phyloP scores from a whole-genome alignment of 768 basidiomycete genomes.

The Chalciporus pseudorubinellus region DNA sequence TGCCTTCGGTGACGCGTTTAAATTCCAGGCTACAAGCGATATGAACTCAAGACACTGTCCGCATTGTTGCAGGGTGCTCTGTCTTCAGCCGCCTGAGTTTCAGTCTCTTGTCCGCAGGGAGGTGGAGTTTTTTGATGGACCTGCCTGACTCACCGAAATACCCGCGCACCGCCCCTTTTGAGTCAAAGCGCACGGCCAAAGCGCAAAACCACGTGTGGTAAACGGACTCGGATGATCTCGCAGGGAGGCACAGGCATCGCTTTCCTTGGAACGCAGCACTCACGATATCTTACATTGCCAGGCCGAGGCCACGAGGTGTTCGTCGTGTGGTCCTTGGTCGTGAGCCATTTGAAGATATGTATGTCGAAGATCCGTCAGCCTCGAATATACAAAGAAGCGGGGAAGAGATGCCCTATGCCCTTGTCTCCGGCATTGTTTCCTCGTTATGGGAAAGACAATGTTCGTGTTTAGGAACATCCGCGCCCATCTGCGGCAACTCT shows the following conservation, averaged over 20 bases:
- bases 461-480: constrained; percentile 17
- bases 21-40: constrained; percentile 31
- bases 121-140: constrained; percentile 15
- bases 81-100: constrained; percentile 13
- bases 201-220: constrained; percentile 24
- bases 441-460: constrained; percentile 32
- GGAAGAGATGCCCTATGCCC: constrained; percentile 1
- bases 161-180: constrained; percentile 15
- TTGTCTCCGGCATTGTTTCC: constrained; percentile 31
- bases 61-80: constrained; percentile 18
- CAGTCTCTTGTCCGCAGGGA: constrained; percentile 23
- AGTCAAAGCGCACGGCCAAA: constrained; percentile 4
- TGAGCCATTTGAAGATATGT: constrained; percentile 13
- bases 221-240: constrained; percentile 18
- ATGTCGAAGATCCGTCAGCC: constrained; percentile 15
- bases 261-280: constrained; percentile 10
- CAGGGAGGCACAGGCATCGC: constrained; percentile 4
- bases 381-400: constrained; percentile 8
- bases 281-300: constrained; percentile 8
- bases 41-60: constrained; percentile 18
- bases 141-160: constrained; percentile 15
- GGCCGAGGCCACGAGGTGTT: constrained; percentile 16
- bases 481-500: constrained; percentile 19
- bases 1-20: constrained; percentile 31
- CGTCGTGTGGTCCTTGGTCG: constrained; percentile 12